Evolutionary conservation across 2,329 filamentous ascomycete species (phyloP).

Genomic region (Aspergillus japonicus): DNA sequence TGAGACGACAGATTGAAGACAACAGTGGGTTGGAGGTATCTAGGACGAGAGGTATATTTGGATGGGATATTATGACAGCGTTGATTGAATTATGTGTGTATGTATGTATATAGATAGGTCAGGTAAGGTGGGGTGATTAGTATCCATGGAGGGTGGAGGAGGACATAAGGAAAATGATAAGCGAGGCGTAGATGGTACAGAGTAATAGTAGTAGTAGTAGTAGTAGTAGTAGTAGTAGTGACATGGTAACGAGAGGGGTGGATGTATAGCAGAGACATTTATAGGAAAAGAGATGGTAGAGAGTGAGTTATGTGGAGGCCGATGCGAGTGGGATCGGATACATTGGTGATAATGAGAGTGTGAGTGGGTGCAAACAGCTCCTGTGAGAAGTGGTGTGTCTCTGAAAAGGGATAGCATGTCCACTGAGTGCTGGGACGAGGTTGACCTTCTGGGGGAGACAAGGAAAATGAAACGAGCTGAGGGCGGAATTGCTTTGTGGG

Average conservation of each 20-base stretch:
- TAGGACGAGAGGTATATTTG: too few relatives aligned
- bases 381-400: not conserved
- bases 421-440: not conserved
- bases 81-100: not conserved
- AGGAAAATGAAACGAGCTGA: not conserved
- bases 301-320: not conserved
- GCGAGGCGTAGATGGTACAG: not conserved
- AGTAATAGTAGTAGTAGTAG: not conserved
- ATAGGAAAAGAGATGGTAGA: not conserved
- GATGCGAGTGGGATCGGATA: not conserved
- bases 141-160: too few relatives aligned
- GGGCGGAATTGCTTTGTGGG: too few relatives aligned
- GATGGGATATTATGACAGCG: too few relatives aligned
- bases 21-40: too few relatives aligned
- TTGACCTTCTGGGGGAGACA: not conserved
- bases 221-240: not conserved
- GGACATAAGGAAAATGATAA: not conserved
- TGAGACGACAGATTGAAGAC: not conserved
- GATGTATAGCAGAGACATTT: not conserved
- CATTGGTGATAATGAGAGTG: not conserved
- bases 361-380: not conserved
- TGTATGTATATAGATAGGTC: not conserved
- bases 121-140: not conserved
- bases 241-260: not conserved
- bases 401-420: too few relatives aligned